Conservation (phyloP, 805 yeast genomes). For the Kuraishia piskuri region DNA sequence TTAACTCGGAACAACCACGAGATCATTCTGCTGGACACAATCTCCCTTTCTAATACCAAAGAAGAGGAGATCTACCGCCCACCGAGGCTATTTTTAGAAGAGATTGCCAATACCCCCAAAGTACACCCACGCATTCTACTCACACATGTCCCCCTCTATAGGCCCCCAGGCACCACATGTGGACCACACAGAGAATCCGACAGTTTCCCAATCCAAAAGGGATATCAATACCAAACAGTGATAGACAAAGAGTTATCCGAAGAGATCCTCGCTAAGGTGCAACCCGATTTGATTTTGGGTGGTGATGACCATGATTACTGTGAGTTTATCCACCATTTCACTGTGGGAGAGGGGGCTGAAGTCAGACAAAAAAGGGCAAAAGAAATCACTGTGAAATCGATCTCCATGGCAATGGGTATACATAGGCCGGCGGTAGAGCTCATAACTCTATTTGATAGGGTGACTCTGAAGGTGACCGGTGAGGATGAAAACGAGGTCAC, state of each 20-base stretch:
- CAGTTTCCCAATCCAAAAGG: slow-evolving; percentile 61
- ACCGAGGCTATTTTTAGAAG: slow-evolving; percentile 44
- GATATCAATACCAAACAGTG: slow-evolving; percentile 85
- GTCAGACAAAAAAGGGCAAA: slow-evolving; percentile 12
- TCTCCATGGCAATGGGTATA: slow-evolving; percentile 87
- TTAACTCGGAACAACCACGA: slow-evolving; percentile 64
- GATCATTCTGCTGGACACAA: slow-evolving; percentile 67
- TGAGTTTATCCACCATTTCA: slow-evolving; percentile 49
- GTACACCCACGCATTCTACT: slow-evolving; percentile 59
- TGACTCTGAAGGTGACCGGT: slow-evolving; percentile 9
- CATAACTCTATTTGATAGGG: slow-evolving; percentile 14
- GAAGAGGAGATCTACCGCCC: slow-evolving; percentile 34
- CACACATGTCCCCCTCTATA: slow-evolving; percentile 80
- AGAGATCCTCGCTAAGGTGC: slow-evolving; percentile 43
- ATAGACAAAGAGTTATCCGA: slow-evolving; percentile 51
- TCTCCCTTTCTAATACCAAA: slow-evolving; percentile 57
- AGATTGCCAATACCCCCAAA: slow-evolving; percentile 15
- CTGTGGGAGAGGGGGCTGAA: slow-evolving; percentile 2
- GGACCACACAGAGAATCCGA: slow-evolving; percentile 70
- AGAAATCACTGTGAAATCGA: slow-evolving; percentile 79
- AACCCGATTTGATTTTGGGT: slow-evolving; percentile 68
- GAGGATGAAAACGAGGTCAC: slow-evolving; percentile 30
- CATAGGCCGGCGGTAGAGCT: slow-evolving; percentile 25
- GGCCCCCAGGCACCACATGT: slow-evolving; percentile 51
- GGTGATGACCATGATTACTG: slow-evolving; percentile 98